These are phyloP conservation scores for Corylus americana DNA, from an alignment of 306 rosid genomes.

Conservation along the genomic window DNA sequence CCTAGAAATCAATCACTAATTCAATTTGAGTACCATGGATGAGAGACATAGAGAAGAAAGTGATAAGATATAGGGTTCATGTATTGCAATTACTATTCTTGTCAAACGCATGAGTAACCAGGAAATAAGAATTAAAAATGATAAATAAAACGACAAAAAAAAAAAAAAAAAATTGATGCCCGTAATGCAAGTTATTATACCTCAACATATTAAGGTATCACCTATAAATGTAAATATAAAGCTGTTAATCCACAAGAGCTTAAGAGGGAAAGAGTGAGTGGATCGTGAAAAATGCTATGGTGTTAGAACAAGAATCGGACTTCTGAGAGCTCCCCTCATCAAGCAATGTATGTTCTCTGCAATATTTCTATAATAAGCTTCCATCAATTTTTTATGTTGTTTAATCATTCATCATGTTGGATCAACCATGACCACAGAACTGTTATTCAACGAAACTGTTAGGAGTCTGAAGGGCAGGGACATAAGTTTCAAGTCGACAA, in stretches of 20 bases:
- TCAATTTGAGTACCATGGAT: background rate
- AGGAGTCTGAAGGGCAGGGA: background rate
- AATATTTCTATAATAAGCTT: background rate
- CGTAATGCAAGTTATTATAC: background rate
- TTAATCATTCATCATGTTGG: background rate
- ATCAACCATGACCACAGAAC: background rate
- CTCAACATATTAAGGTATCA: background rate
- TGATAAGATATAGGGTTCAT: background rate
- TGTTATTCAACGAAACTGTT: background rate
- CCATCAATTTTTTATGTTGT: background rate
- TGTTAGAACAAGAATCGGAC: background rate
- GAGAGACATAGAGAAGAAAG: background rate
- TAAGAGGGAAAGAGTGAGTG: background rate
- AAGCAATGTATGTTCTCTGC: background rate
- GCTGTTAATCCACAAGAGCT: background rate
- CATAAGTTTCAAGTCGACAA: background rate
- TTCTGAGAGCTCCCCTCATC: background rate
- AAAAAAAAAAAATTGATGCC: background rate
- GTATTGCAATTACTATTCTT: background rate
- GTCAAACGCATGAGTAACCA: background rate
- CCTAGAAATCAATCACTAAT: too few relatives aligned
- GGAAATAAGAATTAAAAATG: background rate
- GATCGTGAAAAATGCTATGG: background rate
- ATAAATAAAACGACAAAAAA: background rate
- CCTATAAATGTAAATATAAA: background rate